phyloP scores from a whole-genome alignment of 164 flowering plant genomes.

The Magnolia sinica region DNA sequence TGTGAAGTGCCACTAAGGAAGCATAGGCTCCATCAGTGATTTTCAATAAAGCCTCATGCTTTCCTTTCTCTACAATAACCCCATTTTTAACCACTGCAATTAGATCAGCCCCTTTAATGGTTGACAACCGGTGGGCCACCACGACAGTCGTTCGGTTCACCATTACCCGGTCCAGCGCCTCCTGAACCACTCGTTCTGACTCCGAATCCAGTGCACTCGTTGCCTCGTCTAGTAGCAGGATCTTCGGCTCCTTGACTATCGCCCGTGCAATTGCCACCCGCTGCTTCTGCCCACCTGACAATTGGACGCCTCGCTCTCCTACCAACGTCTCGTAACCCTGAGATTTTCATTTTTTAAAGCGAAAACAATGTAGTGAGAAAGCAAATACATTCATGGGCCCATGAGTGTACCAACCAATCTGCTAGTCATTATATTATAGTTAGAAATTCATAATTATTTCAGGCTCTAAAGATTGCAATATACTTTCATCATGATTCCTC shows the following conservation, averaged over 20 bases:
- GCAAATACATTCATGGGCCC: too few relatives aligned
- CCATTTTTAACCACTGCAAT: constrained; percentile 77
- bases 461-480: too few relatives aligned
- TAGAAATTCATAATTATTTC: too few relatives aligned
- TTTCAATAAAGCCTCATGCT: constrained; percentile 49
- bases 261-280: constrained; percentile 85
- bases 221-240: constrained; percentile 69
- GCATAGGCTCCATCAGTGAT: constrained; percentile 60
- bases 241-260: constrained; percentile 64
- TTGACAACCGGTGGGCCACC: constrained; percentile 76
- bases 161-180: constrained; percentile 66
- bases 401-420: too few relatives aligned
- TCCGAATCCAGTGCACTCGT: constrained; percentile 80
- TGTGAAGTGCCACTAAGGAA: constrained; percentile 62
- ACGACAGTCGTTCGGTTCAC: constrained; percentile 70
- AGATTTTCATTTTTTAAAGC: background rate
- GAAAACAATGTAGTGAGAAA: background rate
- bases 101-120: constrained; percentile 62
- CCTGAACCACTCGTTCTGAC: constrained; percentile 74
- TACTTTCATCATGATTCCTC: too few relatives aligned
- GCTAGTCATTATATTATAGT: too few relatives aligned
- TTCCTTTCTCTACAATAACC: constrained; percentile 70
- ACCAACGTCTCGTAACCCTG: constrained; percentile 77
- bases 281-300: constrained; percentile 86
- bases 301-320: constrained; percentile 76